Base-by-base conservation (phyloP, 2,329 filamentous ascomycete species). In the Arthrobotrys sinensis region DNA sequence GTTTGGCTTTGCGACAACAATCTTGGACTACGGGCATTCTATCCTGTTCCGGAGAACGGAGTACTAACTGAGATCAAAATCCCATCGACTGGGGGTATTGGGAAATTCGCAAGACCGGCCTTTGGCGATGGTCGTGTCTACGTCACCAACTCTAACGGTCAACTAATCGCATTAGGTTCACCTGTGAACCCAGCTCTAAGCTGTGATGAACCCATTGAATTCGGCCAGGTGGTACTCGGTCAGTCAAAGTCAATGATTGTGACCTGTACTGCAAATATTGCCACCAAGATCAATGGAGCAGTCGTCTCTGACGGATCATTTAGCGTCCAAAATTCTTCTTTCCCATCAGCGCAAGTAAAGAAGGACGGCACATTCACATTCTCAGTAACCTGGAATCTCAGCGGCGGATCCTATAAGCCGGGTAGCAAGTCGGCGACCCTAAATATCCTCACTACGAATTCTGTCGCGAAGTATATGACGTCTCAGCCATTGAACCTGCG, bases 61-160 rank as follows among this genome's bases (percentile, higher is more conserved):
- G 80, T 82, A 1, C 80, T 85, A 40, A 80, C 82, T 12, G 80
- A 83, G 28, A 84, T 86, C 76, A 79, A 81, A 4, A 52, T 86
- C 2, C 84, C 85, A 1, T 82, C 82, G 14, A 83, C 84, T 0
- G 83, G 84, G 12, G 84, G 85, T 4, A 80, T 84, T 14, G 84
- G 84, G 52, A 85, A 85, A 70, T 86, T 84, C 70, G 83, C 82
- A 66, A 83, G 83, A 55, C 85, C 83, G 43, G 83, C 82, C 72
- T 87, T 85, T 83, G 86, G 82, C 80, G 85, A 84, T 83, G 86
- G 82, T 69, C 84, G 82, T 81, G 83, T 82, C 76, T 87, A 83
- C 82, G 73, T 76, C n/a, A 80, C 83, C 7, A 82, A 83, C 34
- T 80, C 72, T 36, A 83, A 82, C 68, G 83, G 83, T 12, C 82